phyloP scores from a whole-genome alignment of 805 yeast genomes.

The Tetrapisispora fleetii region DNA sequence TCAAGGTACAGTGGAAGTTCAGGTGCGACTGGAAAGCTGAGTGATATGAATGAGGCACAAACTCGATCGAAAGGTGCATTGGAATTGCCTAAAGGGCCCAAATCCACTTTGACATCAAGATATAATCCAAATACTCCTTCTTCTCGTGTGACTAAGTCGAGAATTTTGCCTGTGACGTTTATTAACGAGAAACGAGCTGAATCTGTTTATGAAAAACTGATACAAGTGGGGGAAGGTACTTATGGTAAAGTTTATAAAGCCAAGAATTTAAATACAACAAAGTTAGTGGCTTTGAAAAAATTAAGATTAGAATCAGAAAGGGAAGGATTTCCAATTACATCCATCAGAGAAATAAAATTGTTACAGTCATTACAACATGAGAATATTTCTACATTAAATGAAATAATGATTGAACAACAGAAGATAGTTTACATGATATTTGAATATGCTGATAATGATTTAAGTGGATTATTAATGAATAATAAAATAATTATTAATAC shows the following conservation, averaged over 20 bases:
- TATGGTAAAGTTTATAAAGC: conserved; percentile 64
- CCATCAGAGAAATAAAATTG: conserved; percentile 80
- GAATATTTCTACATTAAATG: conserved; percentile 71
- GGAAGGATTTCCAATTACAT: conserved; percentile 95
- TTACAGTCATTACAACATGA: conserved; percentile 69
- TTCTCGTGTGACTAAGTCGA: neutral
- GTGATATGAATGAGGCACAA: no score
- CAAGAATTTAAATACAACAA: conserved; percentile 53
- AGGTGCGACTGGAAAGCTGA: neutral
- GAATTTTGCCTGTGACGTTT: neutral
- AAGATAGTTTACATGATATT: conserved; percentile 76
- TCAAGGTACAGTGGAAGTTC: conserved; percentile 10
- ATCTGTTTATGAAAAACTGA: conserved; percentile 50
- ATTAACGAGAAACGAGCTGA: conserved; percentile 11
- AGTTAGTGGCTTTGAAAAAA: conserved; percentile 76
- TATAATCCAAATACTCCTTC: conserved; percentile 1
- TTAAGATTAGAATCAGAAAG: conserved; percentile 76
- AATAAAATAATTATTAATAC: conserved; percentile 52
- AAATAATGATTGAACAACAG: conserved; percentile 73
- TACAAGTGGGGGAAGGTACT: conserved; percentile 98
- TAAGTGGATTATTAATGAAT: conserved; percentile 78
- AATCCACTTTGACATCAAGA: conserved; percentile 7
- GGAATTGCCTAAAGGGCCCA: conserved; percentile 21
- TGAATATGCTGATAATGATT: conserved; percentile 88
- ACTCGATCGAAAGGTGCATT: neutral